These are phyloP conservation scores for Sporothrix globosa DNA, from an alignment of 2,329 filamentous ascomycete species.

Conservation along the genomic window DNA sequence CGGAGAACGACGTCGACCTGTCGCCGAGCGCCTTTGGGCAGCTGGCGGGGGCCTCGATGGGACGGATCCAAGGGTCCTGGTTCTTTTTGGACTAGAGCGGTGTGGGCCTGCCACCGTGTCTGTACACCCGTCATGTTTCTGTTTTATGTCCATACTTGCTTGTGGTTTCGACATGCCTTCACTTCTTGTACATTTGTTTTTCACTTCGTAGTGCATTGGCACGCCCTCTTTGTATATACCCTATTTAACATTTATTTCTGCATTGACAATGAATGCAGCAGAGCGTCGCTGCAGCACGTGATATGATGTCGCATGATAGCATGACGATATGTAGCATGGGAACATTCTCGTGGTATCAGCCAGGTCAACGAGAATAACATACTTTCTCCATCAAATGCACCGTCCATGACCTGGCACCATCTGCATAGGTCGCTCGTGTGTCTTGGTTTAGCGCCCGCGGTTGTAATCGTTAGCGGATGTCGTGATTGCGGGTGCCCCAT, in stretches of 20 bases:
- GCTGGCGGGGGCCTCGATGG: constrained; percentile 50
- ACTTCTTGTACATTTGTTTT: constrained; percentile 6
- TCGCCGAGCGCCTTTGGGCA: constrained; percentile 52
- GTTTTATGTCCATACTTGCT: not conserved
- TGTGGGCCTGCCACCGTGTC: no score
- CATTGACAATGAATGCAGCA: no score
- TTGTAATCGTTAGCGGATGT: constrained; percentile 11
- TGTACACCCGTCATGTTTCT: not conserved
- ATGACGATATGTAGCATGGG: no score
- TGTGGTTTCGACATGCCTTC: not conserved
- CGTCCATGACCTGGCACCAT: no score
- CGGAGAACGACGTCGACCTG: constrained; percentile 53
- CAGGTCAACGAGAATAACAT: no score
- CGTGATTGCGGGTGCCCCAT: constrained; percentile 13
- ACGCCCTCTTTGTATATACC: constrained; percentile 2
- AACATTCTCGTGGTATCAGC: no score
- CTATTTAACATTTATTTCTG: not conserved
- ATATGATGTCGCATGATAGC: no score
- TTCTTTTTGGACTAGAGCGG: constrained; percentile 40
- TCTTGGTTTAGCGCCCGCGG: no score
- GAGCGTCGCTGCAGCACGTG: no score
- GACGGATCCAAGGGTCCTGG: constrained; percentile 46
- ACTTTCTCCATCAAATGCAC: no score
- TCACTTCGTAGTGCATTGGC: not conserved
- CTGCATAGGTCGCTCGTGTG: no score